Evolutionary conservation across 441 rosid genomes (phyloP).

Genomic region (Raphanus hybrid): DNA sequence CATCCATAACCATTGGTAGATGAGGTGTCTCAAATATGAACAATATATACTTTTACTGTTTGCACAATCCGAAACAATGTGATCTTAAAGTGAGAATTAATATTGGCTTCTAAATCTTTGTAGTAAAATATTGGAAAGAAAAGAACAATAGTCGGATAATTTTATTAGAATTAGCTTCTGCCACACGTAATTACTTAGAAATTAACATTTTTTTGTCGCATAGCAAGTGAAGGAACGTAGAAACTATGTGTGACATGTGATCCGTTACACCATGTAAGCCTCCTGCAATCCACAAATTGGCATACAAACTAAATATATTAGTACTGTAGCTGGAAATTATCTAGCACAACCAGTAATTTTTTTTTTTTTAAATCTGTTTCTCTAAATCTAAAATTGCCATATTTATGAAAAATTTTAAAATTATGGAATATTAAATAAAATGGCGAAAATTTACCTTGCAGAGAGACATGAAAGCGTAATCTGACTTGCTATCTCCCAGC

Average conservation of each 20-base stretch:
- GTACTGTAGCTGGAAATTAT: neutral
- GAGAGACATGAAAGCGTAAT: neutral
- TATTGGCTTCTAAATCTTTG: neutral
- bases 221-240: neutral
- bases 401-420: neutral
- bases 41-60: neutral
- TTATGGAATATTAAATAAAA: neutral
- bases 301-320: neutral
- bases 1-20: neutral
- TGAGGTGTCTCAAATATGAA: neutral
- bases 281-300: conserved; percentile 7
- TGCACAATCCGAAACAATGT: neutral
- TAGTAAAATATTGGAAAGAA: neutral
- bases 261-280: conserved; percentile 7
- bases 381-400: neutral
- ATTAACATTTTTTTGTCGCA: neutral
- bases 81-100: neutral
- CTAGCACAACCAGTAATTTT: neutral
- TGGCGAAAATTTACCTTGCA: neutral
- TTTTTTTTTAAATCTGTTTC: neutral
- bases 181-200: neutral
- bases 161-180: neutral
- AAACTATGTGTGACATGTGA: neutral
- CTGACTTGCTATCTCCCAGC: neutral
- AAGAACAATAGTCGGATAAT: neutral